phyloP scores from a whole-genome alignment of 2,329 filamentous ascomycete species.

The Neurospora sp. region DNA sequence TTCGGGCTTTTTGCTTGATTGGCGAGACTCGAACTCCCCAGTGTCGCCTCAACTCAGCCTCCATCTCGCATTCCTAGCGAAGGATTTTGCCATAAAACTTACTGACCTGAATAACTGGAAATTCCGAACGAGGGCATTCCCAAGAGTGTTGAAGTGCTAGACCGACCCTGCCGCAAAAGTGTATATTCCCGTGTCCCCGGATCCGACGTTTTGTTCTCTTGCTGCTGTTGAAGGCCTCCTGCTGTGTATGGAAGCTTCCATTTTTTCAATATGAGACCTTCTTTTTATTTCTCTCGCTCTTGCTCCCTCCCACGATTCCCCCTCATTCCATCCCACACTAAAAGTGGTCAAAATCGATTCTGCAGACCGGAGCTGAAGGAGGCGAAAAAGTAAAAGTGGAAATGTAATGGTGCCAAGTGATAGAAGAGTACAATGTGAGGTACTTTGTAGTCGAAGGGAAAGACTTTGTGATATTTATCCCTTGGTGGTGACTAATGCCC shows the following conservation, averaged over 20 bases:
- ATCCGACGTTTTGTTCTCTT: constrained; percentile 7
- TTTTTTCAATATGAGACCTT: not conserved
- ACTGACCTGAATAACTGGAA: not conserved
- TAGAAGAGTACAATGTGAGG: not conserved
- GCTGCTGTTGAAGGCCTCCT: constrained; percentile 7
- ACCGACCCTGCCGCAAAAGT: not conserved
- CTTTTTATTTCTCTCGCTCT: not conserved
- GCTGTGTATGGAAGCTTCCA: constrained; percentile 5
- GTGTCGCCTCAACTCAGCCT: not conserved
- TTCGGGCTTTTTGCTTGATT: not conserved
- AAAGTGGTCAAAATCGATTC: not conserved
- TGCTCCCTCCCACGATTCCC: not conserved
- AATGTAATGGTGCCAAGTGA: not conserved
- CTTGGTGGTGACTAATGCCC: not conserved
- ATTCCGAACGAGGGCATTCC: not conserved
- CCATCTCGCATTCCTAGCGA: not conserved
- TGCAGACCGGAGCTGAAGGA: not conserved
- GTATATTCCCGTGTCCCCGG: constrained; percentile 12
- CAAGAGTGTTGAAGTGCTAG: not conserved
- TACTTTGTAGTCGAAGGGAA: not conserved
- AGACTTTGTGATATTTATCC: not conserved
- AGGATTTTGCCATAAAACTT: not conserved
- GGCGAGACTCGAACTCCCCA: not conserved
- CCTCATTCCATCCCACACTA: not conserved
- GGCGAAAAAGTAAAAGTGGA: not conserved